Evolutionary conservation across 129 eudicot species (phyloP).

Genomic region (Kitagawia praeruptora): DNA sequence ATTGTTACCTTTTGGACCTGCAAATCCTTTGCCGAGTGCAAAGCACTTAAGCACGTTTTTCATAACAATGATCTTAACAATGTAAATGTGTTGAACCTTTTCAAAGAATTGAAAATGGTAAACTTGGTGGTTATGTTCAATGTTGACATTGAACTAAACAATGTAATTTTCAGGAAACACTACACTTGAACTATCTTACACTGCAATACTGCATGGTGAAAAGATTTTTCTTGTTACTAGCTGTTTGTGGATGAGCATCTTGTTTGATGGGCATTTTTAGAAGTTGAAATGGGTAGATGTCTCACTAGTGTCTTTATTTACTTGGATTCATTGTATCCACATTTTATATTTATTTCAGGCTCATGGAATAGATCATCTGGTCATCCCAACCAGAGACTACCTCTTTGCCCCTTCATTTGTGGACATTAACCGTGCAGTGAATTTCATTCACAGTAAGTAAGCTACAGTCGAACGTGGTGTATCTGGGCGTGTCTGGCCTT

Average conservation of each 20-base stretch:
- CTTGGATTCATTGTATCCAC: background rate
- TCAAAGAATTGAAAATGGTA: background rate
- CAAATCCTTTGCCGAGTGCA: background rate
- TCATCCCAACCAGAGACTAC: constrained; percentile 91
- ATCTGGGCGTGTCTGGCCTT: background rate
- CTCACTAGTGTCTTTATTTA: background rate
- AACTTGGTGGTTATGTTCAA: background rate
- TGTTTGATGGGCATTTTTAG: background rate
- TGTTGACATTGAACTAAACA: background rate
- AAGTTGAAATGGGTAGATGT: background rate
- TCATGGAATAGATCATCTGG: constrained; percentile 80
- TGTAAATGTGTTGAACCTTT: background rate
- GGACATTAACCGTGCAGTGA: constrained; percentile 75
- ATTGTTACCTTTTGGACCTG: background rate
- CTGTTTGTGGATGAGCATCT: background rate
- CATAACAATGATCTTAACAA: background rate
- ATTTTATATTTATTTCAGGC: constrained; percentile 33
- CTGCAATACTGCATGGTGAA: background rate
- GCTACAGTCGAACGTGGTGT: background rate
- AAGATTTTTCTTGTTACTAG: background rate
- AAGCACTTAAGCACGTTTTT: background rate
- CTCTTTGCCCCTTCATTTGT: constrained; percentile 91
- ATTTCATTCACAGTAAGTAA: constrained; percentile 69
- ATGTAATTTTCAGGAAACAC: background rate
- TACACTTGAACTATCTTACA: background rate